Evolutionary conservation across 257 asterid genomes (phyloP).

Genomic region (Solanum bukasovii): DNA sequence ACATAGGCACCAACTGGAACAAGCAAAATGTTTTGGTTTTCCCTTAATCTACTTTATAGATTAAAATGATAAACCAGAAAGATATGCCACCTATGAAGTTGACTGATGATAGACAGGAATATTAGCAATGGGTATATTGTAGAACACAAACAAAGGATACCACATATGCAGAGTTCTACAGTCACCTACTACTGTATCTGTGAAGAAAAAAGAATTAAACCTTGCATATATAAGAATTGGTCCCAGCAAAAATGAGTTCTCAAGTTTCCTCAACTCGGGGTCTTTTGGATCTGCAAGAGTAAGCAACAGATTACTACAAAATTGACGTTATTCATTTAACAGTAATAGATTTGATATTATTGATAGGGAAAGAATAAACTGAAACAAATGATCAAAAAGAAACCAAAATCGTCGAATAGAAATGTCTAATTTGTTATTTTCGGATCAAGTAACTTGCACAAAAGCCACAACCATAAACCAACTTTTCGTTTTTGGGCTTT

Average conservation of each 20-base stretch:
- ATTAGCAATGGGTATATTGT: neutral
- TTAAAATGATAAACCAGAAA: neutral
- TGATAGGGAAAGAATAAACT: neutral
- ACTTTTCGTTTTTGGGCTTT: neutral
- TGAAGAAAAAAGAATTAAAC: conserved; percentile 19
- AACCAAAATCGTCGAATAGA: neutral
- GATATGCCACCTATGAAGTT: neutral
- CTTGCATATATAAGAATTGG: conserved; percentile 79
- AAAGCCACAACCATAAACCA: neutral
- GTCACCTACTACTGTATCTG: neutral
- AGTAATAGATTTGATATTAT: neutral
- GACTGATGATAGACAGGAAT: neutral
- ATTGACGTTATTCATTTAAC: neutral
- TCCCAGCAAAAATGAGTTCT: conserved; percentile 85
- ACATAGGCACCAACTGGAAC: neutral
- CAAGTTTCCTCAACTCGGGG: conserved; percentile 64
- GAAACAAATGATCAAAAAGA: neutral
- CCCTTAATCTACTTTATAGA: neutral
- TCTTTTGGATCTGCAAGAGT: conserved; percentile 63
- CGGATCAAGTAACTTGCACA: neutral
- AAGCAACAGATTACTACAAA: neutral
- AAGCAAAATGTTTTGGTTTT: neutral
- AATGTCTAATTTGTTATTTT: neutral
- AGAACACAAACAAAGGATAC: neutral
- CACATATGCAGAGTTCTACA: neutral